These are phyloP conservation scores for Cladophialophora psammophila DNA, from an alignment of 2,329 filamentous ascomycete genomes.

Conservation along the genomic window DNA sequence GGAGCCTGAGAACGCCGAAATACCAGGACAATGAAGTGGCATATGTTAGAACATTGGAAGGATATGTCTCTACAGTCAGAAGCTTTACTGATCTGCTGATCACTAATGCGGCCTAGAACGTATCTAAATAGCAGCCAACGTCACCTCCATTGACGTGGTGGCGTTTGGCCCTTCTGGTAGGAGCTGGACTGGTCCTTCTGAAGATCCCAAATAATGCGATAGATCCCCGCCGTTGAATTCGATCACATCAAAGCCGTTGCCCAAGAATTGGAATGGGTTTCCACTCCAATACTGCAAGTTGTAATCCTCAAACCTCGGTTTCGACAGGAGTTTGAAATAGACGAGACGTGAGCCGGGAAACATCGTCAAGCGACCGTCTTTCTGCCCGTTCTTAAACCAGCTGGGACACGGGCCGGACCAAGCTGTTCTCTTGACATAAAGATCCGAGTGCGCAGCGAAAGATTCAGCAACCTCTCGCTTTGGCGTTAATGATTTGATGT, in stretches of 20 bases:
- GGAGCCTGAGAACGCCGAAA: too few relatives aligned
- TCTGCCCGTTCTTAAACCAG: constrained; percentile 32
- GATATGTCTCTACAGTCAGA: too few relatives aligned
- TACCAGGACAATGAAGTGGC: too few relatives aligned
- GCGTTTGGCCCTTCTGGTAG: too few relatives aligned
- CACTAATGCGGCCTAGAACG: too few relatives aligned
- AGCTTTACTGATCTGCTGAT: too few relatives aligned
- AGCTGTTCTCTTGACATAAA: constrained; percentile 46
- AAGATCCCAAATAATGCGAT: too few relatives aligned
- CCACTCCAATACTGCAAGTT: constrained; percentile 42
- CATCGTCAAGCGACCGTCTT: constrained; percentile 44
- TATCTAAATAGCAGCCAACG: too few relatives aligned
- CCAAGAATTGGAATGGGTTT: neutral
- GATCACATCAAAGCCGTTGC: neutral
- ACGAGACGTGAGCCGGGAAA: constrained; percentile 51
- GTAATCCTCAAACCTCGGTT: constrained; percentile 51
- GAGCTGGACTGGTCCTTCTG: too few relatives aligned
- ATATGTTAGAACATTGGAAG: too few relatives aligned
- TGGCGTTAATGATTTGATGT: constrained; percentile 20
- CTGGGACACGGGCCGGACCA: constrained; percentile 25
- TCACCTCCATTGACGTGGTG: too few relatives aligned
- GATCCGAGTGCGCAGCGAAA: constrained; percentile 49
- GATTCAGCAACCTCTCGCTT: constrained; percentile 40
- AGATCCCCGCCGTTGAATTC: too few relatives aligned
- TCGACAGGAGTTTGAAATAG: constrained; percentile 48